Conservation (phyloP, 352 stramenopile species). For the Pythium catenulatum region DNA sequence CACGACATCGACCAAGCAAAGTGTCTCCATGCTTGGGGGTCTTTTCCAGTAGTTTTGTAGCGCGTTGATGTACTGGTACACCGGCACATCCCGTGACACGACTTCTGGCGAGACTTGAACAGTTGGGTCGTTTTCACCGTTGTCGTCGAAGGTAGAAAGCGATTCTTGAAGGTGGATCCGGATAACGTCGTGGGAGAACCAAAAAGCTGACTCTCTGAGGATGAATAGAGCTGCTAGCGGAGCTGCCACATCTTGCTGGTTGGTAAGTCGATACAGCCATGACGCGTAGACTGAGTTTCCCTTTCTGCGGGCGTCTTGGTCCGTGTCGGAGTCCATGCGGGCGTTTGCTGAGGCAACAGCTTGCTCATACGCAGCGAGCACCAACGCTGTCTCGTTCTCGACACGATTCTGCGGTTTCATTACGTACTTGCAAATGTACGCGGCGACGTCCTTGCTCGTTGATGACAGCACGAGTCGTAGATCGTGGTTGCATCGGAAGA, state of each 20-base stretch:
- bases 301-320: neutral
- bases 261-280: neutral
- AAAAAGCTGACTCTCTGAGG: neutral
- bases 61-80: neutral
- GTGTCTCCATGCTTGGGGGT: neutral
- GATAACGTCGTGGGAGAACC: neutral
- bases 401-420: conserved; percentile 22
- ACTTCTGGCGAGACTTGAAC: neutral
- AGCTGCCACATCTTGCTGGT: neutral
- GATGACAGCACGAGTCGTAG: neutral
- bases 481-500: conserved; percentile 22
- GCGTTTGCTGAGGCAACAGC: neutral
- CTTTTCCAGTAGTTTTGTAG: conserved; percentile 7
- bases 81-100: neutral
- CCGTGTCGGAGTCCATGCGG: neutral
- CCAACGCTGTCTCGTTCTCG: conserved; percentile 11
- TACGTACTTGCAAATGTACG: conserved; percentile 29
- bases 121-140: neutral
- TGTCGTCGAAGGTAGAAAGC: neutral
- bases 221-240: neutral
- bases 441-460: conserved; percentile 19
- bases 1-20: neutral
- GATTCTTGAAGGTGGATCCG: neutral
- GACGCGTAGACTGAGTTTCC: neutral
- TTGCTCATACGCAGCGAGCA: neutral